Percentiles rank a stretch among this genome's conserved stretches.
phyloP scores from a whole-genome alignment of 2,329 filamentous ascomycete species.

The Lecanosticta acicola region DNA sequence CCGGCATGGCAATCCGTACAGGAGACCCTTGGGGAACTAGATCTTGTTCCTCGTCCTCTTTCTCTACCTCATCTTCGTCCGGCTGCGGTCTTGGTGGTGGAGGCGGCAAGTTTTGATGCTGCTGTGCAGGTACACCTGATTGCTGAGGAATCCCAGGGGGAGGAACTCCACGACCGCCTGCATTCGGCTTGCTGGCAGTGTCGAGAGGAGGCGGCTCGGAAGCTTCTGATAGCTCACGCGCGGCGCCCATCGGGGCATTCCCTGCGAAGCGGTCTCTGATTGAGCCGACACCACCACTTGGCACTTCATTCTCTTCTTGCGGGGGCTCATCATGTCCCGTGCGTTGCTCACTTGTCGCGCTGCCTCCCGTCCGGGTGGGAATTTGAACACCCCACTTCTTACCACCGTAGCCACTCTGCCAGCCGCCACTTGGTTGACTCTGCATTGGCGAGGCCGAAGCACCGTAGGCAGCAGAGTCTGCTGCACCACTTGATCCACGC shows the following conservation, averaged over 20 bases:
- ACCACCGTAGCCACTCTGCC: slow-evolving; percentile 86
- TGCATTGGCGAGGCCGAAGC: slow-evolving; percentile 47
- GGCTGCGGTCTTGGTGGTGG: slow-evolving; percentile 38
- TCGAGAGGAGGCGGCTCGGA: slow-evolving; percentile 59
- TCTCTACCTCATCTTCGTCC: slow-evolving; percentile 26
- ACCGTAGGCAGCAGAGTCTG: slow-evolving; percentile 36
- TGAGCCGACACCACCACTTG: slow-evolving; percentile 62
- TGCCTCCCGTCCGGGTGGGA: slow-evolving; percentile 63
- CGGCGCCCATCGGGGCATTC: slow-evolving; percentile 62
- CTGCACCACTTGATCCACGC: slow-evolving; percentile 52
- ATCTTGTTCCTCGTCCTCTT: slow-evolving; percentile 34
- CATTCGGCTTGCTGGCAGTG: slow-evolving; percentile 62
- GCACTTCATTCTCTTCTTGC: slow-evolving; percentile 46
- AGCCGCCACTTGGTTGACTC: slow-evolving; percentile 72
- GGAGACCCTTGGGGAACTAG: slow-evolving; percentile 59
- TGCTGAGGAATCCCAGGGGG: slow-evolving; percentile 67
- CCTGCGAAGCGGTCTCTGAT: slow-evolving; percentile 79
- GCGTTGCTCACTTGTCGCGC: slow-evolving; percentile 54
- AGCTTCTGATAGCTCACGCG: slow-evolving; percentile 38
- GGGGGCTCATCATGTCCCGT: slow-evolving; percentile 53
- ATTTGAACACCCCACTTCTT: slow-evolving; percentile 87
- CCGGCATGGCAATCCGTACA: slow-evolving; percentile 78
- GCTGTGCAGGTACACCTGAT: slow-evolving; percentile 50
- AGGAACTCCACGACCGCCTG: slow-evolving; percentile 58
- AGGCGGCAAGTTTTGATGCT: slow-evolving; percentile 44